Evolutionary conservation across 805 yeast genomes (phyloP).

Genomic region (Candida xyloterini): DNA sequence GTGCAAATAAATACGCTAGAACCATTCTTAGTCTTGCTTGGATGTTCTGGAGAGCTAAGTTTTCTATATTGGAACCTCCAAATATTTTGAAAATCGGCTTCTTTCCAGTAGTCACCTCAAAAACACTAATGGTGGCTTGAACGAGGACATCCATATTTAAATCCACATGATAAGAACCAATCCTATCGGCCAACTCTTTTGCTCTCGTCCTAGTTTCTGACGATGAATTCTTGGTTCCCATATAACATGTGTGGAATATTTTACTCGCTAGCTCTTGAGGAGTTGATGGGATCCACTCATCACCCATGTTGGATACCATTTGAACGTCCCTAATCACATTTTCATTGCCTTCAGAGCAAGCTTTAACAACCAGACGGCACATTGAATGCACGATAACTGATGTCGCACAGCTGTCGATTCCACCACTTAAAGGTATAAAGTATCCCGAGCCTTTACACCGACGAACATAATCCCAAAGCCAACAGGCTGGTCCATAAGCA

Average conservation of each 20-base stretch:
- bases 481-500: slow-evolving; percentile 97
- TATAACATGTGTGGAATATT: slow-evolving; percentile 85
- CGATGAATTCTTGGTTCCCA: slow-evolving; percentile 96
- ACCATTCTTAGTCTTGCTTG: slow-evolving; percentile 98
- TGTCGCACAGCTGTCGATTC: slow-evolving; percentile 97
- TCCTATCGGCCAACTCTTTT: slow-evolving; percentile 62
- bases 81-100: slow-evolving; percentile 84
- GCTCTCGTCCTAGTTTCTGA: slow-evolving; percentile 82
- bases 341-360: slow-evolving; percentile 61
- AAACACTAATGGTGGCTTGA: slow-evolving; percentile 64
- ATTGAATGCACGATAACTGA: slow-evolving; percentile 91
- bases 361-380: slow-evolving; percentile 81
- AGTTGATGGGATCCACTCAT: slow-evolving; percentile 63
- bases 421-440: slow-evolving; percentile 93
- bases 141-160: slow-evolving; percentile 89
- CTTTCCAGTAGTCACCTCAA: slow-evolving; percentile 88
- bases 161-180: slow-evolving; percentile 90
- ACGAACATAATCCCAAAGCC: slow-evolving; percentile 98
- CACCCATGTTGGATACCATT: slow-evolving; percentile 53
- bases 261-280: slow-evolving; percentile 74
- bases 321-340: slow-evolving; percentile 80
- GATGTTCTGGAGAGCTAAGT: slow-evolving; percentile 91
- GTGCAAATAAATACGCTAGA: slow-evolving; percentile 87
- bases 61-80: slow-evolving; percentile 91
- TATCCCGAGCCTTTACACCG: slow-evolving; percentile 88